Conservation (phyloP, 768 basidiomycete genomes). For the Suillus alpinus region DNA sequence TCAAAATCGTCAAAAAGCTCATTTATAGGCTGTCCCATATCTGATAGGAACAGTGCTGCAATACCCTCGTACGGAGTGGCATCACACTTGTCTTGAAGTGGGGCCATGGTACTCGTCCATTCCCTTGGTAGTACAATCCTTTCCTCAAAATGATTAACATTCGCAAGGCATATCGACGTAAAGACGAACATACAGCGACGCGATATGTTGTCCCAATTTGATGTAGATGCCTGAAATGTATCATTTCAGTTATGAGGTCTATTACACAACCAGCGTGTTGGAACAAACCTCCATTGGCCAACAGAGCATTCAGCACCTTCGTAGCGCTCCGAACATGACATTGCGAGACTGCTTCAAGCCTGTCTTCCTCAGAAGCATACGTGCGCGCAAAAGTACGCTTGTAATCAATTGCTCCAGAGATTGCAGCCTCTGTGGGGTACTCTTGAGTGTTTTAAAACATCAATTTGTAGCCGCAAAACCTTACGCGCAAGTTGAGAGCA, state of each 20-base stretch:
- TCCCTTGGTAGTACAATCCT: slow-evolving; percentile 59
- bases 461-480: slow-evolving; percentile 24
- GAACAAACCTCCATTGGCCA: slow-evolving; percentile 78
- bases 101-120: slow-evolving; percentile 58
- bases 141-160: slow-evolving; percentile 10
- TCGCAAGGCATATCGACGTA: slow-evolving; percentile 18
- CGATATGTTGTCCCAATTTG: slow-evolving; percentile 88
- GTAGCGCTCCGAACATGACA: slow-evolving; percentile 85
- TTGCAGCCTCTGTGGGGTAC: slow-evolving; percentile 48
- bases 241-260: slow-evolving; percentile 3
- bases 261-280: neutral
- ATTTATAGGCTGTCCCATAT: slow-evolving; percentile 70
- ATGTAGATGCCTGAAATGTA: slow-evolving; percentile 67
- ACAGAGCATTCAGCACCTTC: slow-evolving; percentile 76
- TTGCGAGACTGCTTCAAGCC: slow-evolving; percentile 55
- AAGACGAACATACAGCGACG: slow-evolving; percentile 48
- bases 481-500: slow-evolving; percentile 78
- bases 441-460: slow-evolving; percentile 7
- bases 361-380: slow-evolving; percentile 51
- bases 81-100: slow-evolving; percentile 89
- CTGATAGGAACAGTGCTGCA: slow-evolving; percentile 70
- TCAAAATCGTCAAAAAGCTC: slow-evolving; percentile 87
- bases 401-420: slow-evolving; percentile 67
- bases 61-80: slow-evolving; percentile 81
- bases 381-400: slow-evolving; percentile 58